A percentile compares a stretch with the other conserved stretches of the same genome.
These are phyloP conservation scores for Penicillium herquei DNA, from an alignment of 495 filamentous ascomycete species.

Conservation along the genomic window DNA sequence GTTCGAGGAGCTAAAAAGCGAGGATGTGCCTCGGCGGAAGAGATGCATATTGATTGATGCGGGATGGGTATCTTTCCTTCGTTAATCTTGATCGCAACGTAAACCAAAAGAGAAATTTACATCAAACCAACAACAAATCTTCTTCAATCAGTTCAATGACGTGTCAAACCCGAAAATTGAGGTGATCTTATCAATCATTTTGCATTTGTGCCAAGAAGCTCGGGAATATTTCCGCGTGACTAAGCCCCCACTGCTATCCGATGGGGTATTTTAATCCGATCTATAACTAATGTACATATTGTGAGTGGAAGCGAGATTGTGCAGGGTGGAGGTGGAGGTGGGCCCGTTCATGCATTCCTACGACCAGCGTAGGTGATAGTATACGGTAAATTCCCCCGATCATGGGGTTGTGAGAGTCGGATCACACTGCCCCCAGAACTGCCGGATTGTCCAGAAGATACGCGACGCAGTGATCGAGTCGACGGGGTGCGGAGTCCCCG, in stretches of 20 bases:
- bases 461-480: conserved; percentile 33
- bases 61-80: neutral
- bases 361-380: conserved; percentile 31
- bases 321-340: conserved; percentile 2
- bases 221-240: conserved; percentile 20
- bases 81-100: neutral
- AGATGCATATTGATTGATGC: conserved; percentile 31
- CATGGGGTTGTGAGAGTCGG: conserved; percentile 37
- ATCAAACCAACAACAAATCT: too few species aligned
- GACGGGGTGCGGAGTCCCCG: conserved; percentile 33
- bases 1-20: conserved; percentile 35
- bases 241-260: conserved; percentile 20
- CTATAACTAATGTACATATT: conserved; percentile 24
- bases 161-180: neutral
- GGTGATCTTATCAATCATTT: conserved; percentile 36
- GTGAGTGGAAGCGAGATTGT: neutral
- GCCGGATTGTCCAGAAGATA: conserved; percentile 37
- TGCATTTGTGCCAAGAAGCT: conserved; percentile 24
- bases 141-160: neutral
- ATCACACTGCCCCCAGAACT: conserved; percentile 48
- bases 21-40: conserved; percentile 34
- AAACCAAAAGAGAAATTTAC: too few species aligned
- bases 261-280: conserved; percentile 8
- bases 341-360: conserved; percentile 4
- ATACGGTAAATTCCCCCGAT: conserved; percentile 45